Conservation (phyloP, 495 filamentous ascomycete genomes). For the Letharia lupina region DNA sequence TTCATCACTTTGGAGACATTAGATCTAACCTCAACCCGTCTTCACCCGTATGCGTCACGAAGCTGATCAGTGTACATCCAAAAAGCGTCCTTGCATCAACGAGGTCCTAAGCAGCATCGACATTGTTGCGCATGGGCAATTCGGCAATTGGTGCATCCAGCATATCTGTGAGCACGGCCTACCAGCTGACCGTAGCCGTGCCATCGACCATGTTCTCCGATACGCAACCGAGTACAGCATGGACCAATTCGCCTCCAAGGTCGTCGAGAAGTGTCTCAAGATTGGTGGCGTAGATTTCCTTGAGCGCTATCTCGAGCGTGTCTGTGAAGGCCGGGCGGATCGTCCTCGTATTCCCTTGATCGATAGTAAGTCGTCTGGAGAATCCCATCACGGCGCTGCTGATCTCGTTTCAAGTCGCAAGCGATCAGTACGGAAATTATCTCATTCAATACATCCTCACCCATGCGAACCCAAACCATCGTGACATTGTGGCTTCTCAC, state of each 20-base stretch:
- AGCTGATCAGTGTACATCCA: constrained; percentile 31
- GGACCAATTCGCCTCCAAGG: constrained; percentile 98
- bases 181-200: constrained; percentile 81
- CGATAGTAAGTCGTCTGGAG: constrained; percentile 56
- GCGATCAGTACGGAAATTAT: constrained; percentile 98
- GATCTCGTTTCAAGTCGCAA: constrained; percentile 55
- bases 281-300: constrained; percentile 89
- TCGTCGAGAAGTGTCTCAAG: constrained; percentile 98
- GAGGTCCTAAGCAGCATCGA: constrained; percentile 92
- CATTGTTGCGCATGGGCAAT: constrained; percentile 94
- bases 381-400: constrained; percentile 22
- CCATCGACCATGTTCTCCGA: constrained; percentile 87
- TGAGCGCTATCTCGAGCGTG: constrained; percentile 82
- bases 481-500: constrained; percentile 85
- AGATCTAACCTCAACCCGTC: not conserved
- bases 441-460: constrained; percentile 94
- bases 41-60: constrained; percentile 6
- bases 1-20: not conserved
- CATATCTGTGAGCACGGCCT: constrained; percentile 97
- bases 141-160: constrained; percentile 99
- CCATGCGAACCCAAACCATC: constrained; percentile 74
- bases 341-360: constrained; percentile 94
- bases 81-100: constrained; percentile 86
- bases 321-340: constrained; percentile 83
- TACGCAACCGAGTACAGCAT: constrained; percentile 95